Evolutionary conservation across 2,329 filamentous ascomycete species (phyloP), one percentile per base, ranked within the genome.

Genomic region (Penicillium sp.): DNA sequence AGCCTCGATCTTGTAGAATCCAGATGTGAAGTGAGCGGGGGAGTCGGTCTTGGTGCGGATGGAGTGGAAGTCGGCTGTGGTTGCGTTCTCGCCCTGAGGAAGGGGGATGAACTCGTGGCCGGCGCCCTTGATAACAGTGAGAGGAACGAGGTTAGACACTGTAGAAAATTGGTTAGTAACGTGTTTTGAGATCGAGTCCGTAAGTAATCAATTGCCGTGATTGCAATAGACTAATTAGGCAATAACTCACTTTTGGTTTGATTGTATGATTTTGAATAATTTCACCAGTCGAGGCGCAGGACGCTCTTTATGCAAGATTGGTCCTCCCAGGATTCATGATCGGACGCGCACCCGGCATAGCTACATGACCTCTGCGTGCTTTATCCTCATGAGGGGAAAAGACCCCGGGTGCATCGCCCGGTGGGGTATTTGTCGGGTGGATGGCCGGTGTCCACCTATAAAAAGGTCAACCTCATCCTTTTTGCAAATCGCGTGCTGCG

Each of bases 1-100:
- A 27, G 61, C 58, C 46, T 61, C 63, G 31, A 66, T 61, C 57
- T 64, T 65, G 38, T 66, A 66, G 46, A 66, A 64, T 11, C 61
- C 59, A 0, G 63, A 62, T n/a, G 62, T 64, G 13, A 64, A 45
- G 48, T 59, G 29, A 4, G 63, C 51, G n/a, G 62, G 61, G 7
- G 60, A 60, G 21, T 62, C 56, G 5, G 59, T 65, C 51, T 62
- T 51, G 32, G 62, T 65, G 40, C 59, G 62, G 11, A 60, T 59
- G 6, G 61, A 64, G 42, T 66, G 62, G 48, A 66, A 66, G 45
- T 66, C 62, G 48, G 62, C 62, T 7, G 58, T 64, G n/a, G 50
- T 64, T 43, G 62, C 63, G 46, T 63, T 64, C 44, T 62, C 57
- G 27, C 61, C 62, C 36, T 56, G 41, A 16, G 62, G 62, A 8